These are phyloP conservation scores for Synchytrium microbalum DNA, from an alignment of 371 early-diverging fungal genomes.

Conservation along the genomic window DNA sequence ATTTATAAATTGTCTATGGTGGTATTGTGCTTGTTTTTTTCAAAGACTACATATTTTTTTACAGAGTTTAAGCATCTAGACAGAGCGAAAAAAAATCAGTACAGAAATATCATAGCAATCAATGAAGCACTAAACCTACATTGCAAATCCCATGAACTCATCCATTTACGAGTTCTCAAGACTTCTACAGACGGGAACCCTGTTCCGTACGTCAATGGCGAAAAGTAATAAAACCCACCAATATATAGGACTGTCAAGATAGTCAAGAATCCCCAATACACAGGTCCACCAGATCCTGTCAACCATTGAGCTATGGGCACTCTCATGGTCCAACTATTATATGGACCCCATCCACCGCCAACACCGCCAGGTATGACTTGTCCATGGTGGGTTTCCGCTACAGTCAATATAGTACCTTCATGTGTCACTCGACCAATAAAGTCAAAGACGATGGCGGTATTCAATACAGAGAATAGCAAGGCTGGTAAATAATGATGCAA, in stretches of 20 bases:
- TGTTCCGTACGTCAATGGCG: slow-evolving; percentile 78
- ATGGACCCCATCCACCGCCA: slow-evolving; percentile 3
- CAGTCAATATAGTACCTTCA: slow-evolving; percentile 12
- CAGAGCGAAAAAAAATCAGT: too few species aligned
- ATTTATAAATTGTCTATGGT: too few species aligned
- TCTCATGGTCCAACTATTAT: slow-evolving; percentile 2
- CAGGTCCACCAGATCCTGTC: slow-evolving; percentile 43
- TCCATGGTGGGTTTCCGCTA: background rate
- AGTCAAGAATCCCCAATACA: slow-evolving; percentile 42
- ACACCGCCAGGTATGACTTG: background rate
- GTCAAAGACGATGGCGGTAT: slow-evolving; percentile 53
- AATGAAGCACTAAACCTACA: slow-evolving; percentile 12
- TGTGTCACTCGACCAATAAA: slow-evolving; percentile 34
- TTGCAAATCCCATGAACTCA: slow-evolving; percentile 79
- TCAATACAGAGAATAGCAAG: slow-evolving; percentile 64
- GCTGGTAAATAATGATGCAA: slow-evolving; percentile 97
- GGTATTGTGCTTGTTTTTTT: too few species aligned
- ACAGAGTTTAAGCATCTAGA: too few species aligned
- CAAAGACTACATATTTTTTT: too few species aligned
- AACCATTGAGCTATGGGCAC: slow-evolving; percentile 24
- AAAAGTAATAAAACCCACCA: slow-evolving; percentile 41
- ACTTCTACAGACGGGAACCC: slow-evolving; percentile 63
- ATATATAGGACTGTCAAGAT: slow-evolving; percentile 45
- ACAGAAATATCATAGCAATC: too few species aligned
- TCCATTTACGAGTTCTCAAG: slow-evolving; percentile 62